These are phyloP conservation scores for Fomitopsis pulvina DNA, from an alignment of 768 basidiomycete species.

Conservation along the genomic window DNA sequence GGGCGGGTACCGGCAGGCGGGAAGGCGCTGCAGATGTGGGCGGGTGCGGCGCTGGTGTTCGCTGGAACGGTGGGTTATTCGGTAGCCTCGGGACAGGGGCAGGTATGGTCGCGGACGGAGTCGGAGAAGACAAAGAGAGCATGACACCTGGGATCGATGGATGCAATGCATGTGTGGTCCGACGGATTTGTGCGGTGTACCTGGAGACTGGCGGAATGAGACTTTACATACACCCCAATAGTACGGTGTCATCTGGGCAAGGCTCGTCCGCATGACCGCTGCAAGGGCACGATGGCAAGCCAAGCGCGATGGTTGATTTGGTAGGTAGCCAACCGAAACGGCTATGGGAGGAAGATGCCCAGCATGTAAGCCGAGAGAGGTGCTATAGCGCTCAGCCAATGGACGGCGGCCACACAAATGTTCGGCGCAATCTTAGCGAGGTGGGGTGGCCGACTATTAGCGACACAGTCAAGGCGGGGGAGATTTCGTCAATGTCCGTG, in stretches of 20 bases:
- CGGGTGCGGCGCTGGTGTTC: slow-evolving; percentile 61
- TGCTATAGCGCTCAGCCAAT: not conserved
- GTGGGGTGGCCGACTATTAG: not conserved
- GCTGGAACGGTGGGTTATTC: slow-evolving; percentile 69
- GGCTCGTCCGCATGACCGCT: too few relatives aligned
- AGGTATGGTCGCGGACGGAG: not conserved
- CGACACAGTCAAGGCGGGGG: not conserved
- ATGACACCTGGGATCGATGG: not conserved
- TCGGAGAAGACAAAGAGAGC: slow-evolving; percentile 1
- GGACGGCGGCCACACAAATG: not conserved
- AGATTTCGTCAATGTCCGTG: not conserved
- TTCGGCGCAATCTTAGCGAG: not conserved
- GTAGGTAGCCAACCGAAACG: not conserved
- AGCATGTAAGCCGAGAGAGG: not conserved
- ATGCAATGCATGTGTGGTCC: not conserved
- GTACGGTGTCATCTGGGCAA: too few relatives aligned
- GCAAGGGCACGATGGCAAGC: too few relatives aligned
- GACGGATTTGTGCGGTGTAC: not conserved
- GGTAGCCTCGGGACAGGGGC: slow-evolving; percentile 17
- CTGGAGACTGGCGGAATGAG: too few relatives aligned
- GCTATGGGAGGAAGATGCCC: not conserved
- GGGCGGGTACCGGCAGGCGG: slow-evolving; percentile 23
- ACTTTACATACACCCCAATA: too few relatives aligned
- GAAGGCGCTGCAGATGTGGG: slow-evolving; percentile 49
- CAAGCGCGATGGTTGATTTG: too few relatives aligned